phyloP scores from a whole-genome alignment of 1,284 basidiomycete genomes.

The Puccinia triticina region DNA sequence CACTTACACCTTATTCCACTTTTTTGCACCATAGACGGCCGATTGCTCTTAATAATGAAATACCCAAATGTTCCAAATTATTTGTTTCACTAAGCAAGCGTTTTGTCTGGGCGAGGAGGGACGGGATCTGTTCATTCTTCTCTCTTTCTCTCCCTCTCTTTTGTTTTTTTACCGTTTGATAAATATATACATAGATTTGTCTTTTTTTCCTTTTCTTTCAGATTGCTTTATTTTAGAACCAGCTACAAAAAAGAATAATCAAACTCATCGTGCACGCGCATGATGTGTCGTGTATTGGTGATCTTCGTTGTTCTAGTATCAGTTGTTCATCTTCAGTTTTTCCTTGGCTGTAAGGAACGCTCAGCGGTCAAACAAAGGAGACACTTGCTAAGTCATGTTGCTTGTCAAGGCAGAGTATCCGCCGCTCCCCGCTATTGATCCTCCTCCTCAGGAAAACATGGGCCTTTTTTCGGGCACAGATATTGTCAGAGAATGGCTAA shows the following conservation, averaged over 20 bases:
- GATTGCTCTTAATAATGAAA: constrained; percentile 27
- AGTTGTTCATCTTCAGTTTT: background rate
- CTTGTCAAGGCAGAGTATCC: too few relatives aligned
- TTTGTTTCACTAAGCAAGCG: constrained; percentile 20
- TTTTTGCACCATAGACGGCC: constrained; percentile 25
- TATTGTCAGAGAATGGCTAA: too few relatives aligned
- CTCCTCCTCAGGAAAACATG: too few relatives aligned
- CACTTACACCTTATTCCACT: background rate
- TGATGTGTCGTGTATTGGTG: background rate
- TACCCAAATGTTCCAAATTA: constrained; percentile 13
- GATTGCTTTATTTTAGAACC: background rate
- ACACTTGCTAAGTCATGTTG: too few relatives aligned
- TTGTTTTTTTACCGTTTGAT: background rate
- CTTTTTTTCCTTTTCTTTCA: background rate
- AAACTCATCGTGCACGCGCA: too few relatives aligned
- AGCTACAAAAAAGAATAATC: background rate
- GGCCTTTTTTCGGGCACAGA: too few relatives aligned
- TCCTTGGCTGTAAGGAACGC: too few relatives aligned
- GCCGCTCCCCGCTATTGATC: too few relatives aligned
- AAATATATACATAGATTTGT: background rate
- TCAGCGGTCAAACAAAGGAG: too few relatives aligned
- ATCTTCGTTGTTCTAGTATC: constrained; percentile 17
- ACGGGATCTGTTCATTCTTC: constrained; percentile 23
- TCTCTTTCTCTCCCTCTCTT: background rate
- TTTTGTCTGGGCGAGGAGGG: constrained; percentile 24